Evolutionary conservation across 1,284 basidiomycete genomes (phyloP).

Genomic region (Rhodotorula sp.): DNA sequence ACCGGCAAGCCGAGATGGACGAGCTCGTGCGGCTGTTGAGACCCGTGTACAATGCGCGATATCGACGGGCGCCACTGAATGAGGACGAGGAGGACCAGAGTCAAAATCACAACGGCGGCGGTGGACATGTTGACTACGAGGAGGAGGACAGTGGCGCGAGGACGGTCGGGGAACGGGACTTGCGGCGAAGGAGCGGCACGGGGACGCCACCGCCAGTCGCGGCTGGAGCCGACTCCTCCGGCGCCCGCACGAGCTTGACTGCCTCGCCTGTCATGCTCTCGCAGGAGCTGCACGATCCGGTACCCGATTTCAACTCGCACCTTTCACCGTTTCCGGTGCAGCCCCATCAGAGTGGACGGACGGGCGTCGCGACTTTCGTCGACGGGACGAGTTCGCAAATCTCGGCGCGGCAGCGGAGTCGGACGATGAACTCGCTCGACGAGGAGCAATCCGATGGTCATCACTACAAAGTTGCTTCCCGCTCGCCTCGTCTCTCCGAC

Average conservation of each 20-base stretch:
- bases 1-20: slow-evolving; percentile 48
- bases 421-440: slow-evolving; percentile 27
- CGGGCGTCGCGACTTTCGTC: not conserved
- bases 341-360: too few relatives aligned
- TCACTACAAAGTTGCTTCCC: too few relatives aligned
- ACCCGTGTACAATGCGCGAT: not conserved
- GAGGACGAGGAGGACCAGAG: not conserved
- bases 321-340: too few relatives aligned
- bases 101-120: not conserved
- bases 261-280: not conserved
- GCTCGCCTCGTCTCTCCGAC: not conserved
- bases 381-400: not conserved
- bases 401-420: slow-evolving; percentile 1
- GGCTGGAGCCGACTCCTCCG: not conserved
- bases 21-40: slow-evolving; percentile 44
- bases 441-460: slow-evolving; percentile 13
- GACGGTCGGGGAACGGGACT: too few relatives aligned
- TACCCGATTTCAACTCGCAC: too few relatives aligned
- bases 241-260: not conserved
- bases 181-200: too few relatives aligned
- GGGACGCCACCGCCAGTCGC: not conserved
- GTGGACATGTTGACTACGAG: not conserved
- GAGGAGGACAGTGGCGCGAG: too few relatives aligned
- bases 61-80: not conserved
- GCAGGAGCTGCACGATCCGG: not conserved